Conservation (phyloP, 208 protist genomes). For the Leishmania braziliensis region DNA sequence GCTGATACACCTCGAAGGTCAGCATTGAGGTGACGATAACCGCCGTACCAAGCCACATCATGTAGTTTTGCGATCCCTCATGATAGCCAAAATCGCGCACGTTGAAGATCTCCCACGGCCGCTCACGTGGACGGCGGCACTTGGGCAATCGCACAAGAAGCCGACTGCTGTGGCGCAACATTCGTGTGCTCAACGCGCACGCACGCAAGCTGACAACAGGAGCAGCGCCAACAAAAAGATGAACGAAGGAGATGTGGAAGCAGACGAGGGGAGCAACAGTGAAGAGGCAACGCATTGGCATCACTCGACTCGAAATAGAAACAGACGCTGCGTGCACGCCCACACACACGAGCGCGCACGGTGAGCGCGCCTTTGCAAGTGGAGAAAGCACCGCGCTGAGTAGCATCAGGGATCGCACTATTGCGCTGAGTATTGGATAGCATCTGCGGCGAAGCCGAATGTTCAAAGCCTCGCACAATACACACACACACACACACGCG, state of each 20-base stretch:
- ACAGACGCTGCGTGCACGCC: neutral
- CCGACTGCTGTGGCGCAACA: conserved; percentile 46
- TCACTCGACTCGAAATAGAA: neutral
- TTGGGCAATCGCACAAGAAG: conserved; percentile 75
- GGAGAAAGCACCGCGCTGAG: neutral
- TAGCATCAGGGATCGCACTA: neutral
- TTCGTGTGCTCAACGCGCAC: conserved; percentile 8
- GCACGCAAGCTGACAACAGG: conserved; percentile 6
- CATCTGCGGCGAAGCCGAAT: neutral
- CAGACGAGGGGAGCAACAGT: neutral
- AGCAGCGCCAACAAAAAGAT: conserved; percentile 1
- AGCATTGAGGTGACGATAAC: conserved; percentile 39
- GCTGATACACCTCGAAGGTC: conserved; percentile 74
- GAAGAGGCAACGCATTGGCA: neutral
- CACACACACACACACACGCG: too few relatives aligned
- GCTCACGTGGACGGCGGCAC: conserved; percentile 76
- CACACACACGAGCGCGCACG: neutral
- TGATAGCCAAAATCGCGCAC: conserved; percentile 85
- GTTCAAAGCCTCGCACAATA: neutral
- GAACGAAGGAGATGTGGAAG: neutral
- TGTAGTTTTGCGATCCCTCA: conserved; percentile 88
- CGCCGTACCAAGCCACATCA: conserved; percentile 75
- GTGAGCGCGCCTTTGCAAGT: neutral
- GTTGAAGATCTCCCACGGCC: conserved; percentile 91
- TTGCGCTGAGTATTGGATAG: too few relatives aligned